phyloP scores from a whole-genome alignment of 2,329 filamentous ascomycete genomes.

The Cercospora sp. region DNA sequence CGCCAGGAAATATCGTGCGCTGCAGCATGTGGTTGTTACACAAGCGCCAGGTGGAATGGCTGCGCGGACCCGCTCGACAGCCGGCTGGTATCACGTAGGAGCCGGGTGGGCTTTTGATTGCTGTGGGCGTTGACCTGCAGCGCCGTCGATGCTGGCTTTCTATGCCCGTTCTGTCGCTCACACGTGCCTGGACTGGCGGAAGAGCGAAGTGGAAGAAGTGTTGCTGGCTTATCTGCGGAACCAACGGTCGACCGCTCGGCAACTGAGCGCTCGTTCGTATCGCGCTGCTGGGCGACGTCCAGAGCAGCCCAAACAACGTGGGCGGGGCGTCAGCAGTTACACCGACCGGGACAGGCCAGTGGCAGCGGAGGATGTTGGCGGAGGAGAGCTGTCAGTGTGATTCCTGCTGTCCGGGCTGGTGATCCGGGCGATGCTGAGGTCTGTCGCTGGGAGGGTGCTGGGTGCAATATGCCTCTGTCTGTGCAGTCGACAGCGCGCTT shows the following conservation, averaged over 20 bases:
- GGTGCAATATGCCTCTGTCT: not conserved
- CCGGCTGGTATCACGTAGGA: not conserved
- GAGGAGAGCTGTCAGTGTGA: not conserved
- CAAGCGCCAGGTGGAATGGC: constrained; percentile 1
- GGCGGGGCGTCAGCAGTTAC: not conserved
- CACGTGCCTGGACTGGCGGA: not conserved
- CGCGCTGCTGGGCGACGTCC: not conserved
- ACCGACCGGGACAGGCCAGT: not conserved
- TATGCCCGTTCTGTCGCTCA: not conserved
- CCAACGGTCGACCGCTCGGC: not conserved
- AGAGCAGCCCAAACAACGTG: not conserved
- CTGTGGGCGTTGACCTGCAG: constrained; percentile 6
- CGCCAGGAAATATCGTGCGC: not conserved
- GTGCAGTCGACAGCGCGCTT: not conserved
- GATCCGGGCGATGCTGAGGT: not conserved
- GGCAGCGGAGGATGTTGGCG: not conserved
- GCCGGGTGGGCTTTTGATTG: not conserved
- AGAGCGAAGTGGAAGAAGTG: not conserved
- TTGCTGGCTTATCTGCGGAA: constrained; percentile 3
- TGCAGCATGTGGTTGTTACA: constrained; percentile 10
- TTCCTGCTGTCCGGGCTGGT: not conserved
- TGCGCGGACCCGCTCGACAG: constrained; percentile 7
- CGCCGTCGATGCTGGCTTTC: constrained; percentile 2
- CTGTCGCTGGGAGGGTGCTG: not conserved
- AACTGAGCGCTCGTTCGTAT: not conserved